Evolutionary conservation across 768 basidiomycete genomes (phyloP).

Genomic region (Boletus reticulatus): DNA sequence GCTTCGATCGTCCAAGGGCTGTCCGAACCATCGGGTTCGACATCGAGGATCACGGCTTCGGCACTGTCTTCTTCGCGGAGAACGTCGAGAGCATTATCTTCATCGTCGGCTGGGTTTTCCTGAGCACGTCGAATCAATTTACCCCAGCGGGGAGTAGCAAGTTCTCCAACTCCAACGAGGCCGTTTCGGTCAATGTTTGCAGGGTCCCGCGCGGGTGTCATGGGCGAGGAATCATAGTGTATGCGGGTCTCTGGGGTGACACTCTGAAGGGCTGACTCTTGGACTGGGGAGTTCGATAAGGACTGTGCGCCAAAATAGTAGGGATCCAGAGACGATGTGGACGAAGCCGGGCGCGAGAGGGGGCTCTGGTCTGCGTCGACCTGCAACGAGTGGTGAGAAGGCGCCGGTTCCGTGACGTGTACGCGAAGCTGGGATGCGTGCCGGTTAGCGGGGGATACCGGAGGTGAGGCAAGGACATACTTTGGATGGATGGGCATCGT

Average conservation of each 20-base stretch:
- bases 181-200: conserved; percentile 80
- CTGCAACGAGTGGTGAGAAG: conserved; percentile 27
- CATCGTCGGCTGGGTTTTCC: conserved; percentile 38
- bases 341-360: conserved; percentile 65
- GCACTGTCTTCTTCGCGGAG: conserved; percentile 31
- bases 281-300: conserved; percentile 64
- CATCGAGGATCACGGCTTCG: conserved; percentile 29
- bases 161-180: conserved; percentile 92
- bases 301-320: conserved; percentile 81
- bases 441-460: not conserved
- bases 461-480: conserved; percentile 7
- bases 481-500: conserved; percentile 2
- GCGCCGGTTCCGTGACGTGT: conserved; percentile 44
- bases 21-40: conserved; percentile 58
- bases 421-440: conserved; percentile 40
- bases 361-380: conserved; percentile 45
- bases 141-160: conserved; percentile 94
- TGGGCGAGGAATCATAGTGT: conserved; percentile 55
- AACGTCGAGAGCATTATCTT: conserved; percentile 34
- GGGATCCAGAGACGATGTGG: conserved; percentile 81
- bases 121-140: conserved; percentile 45
- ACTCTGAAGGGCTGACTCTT: conserved; percentile 37
- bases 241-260: conserved; percentile 61
- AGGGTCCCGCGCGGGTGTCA: conserved; percentile 74
- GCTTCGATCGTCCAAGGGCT: conserved; percentile 91